phyloP scores from a whole-genome alignment of 352 stramenopile species.

The Globisporangium acanthophoron region DNA sequence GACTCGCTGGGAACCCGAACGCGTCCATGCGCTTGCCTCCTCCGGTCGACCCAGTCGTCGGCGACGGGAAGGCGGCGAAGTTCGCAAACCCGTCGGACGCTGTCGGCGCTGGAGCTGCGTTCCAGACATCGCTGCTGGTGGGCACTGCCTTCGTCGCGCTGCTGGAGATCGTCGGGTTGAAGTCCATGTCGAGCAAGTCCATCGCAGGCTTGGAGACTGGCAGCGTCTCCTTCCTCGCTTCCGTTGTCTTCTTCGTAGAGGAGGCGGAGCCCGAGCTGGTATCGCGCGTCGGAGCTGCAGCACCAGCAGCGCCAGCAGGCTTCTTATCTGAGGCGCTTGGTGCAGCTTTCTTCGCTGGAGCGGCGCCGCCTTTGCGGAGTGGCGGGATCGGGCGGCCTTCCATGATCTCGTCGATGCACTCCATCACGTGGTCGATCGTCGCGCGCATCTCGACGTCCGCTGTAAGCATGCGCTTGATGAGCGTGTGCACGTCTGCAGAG shows the following conservation, averaged over 20 bases:
- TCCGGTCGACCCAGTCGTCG: slow-evolving; percentile 8
- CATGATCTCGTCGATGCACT: slow-evolving; percentile 77
- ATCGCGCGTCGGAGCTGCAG: background rate
- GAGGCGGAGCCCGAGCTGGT: background rate
- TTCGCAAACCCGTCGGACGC: slow-evolving; percentile 41
- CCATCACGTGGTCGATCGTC: slow-evolving; percentile 91
- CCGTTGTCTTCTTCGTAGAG: slow-evolving; percentile 35
- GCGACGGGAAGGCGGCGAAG: slow-evolving; percentile 57
- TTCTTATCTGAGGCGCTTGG: background rate
- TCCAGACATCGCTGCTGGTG: slow-evolving; percentile 11
- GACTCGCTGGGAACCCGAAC: slow-evolving; percentile 47
- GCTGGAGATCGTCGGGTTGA: slow-evolving; percentile 48
- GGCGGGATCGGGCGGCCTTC: slow-evolving; percentile 34
- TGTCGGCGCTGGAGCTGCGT: slow-evolving; percentile 8
- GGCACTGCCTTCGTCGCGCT: slow-evolving; percentile 13
- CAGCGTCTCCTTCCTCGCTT: slow-evolving; percentile 50
- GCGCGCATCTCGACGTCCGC: slow-evolving; percentile 87
- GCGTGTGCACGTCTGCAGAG: slow-evolving; percentile 77
- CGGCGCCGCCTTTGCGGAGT: slow-evolving; percentile 13
- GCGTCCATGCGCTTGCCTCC: slow-evolving; percentile 32
- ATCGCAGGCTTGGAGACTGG: slow-evolving; percentile 19
- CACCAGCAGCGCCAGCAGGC: background rate
- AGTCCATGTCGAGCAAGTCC: slow-evolving; percentile 67
- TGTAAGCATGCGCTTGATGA: slow-evolving; percentile 91
- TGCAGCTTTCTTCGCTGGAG: background rate